Evolutionary conservation across 2,329 filamentous ascomycete genomes (phyloP), one percentile per base, ranked within the genome.

Genomic region (Penicillium sp.): DNA sequence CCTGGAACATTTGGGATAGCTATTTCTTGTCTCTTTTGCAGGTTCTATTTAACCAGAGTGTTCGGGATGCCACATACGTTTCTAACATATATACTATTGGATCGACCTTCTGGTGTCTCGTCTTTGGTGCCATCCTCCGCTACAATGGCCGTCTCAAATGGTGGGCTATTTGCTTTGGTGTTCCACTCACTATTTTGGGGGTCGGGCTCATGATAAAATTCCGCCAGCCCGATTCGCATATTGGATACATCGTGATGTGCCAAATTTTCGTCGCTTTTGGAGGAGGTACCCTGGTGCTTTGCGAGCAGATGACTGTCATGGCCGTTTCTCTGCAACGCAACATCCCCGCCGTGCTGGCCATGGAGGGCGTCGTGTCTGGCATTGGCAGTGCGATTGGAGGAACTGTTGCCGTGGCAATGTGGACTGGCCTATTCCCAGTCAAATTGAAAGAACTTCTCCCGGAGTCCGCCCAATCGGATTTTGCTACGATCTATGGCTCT

Each of bases 171-270:
- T 57, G 50, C 26, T 48, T 52, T 18, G 56, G 58, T 2, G 48
- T 59, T 11, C 63, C 63, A 1, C 43, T 65, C 23, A 50, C 55
- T 16, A 50, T 65, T 18, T 51, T 64, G 1, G 60, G 56, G 1
- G 56, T 57, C 10, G 61, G 55, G 0, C 52, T 65, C 5, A 62
- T 65, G 55, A 61, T 65, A 18, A 56, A 60, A 31, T 65, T 65
- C 58, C 60, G 63, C 7, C 48, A 55, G 7, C 61, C 61, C 1
- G 48, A 55, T 23, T 49, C 42, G 8, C 26, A 52, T 11, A 55
- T 60, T 11, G 55, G 56, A 1, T 52, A 57, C n/a, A 48, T 65
- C 11, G 56, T 59, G 8, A 51, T 62, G 47, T 61, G 58, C 14
- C 56, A 63, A 13, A 58, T 64, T 26, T 59, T 64, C 11, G 54